phyloP scores from a whole-genome alignment of 306 rosid genomes.

The Mucuna pruriens region DNA sequence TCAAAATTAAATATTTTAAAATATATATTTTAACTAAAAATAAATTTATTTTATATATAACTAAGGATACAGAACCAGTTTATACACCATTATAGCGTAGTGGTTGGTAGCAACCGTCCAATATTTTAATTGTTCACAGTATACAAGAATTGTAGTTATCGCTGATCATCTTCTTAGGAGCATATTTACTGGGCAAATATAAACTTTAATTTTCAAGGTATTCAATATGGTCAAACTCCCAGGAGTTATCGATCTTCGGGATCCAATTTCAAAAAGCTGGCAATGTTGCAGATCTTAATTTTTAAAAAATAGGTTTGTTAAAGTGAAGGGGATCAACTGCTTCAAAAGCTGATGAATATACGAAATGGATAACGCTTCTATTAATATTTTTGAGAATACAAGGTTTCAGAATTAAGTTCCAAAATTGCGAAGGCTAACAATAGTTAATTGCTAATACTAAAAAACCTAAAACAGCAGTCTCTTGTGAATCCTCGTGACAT shows the following conservation, averaged over 20 bases:
- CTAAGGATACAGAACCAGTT: too few species aligned
- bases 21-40: too few species aligned
- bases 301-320: not conserved
- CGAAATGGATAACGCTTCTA: not conserved
- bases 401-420: not conserved
- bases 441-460: not conserved
- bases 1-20: too few species aligned
- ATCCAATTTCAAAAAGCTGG: not conserved
- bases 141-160: too few species aligned
- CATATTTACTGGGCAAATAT: too few species aligned
- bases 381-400: not conserved
- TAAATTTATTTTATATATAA: too few species aligned
- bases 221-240: too few species aligned
- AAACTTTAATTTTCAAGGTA: too few species aligned
- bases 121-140: too few species aligned
- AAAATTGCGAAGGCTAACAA: slow-evolving; percentile 27
- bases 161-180: too few species aligned
- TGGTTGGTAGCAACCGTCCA: too few species aligned
- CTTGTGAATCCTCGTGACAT: not conserved
- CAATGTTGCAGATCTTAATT: not conserved
- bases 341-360: not conserved
- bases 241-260: not conserved
- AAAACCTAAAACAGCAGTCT: not conserved
- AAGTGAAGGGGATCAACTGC: not conserved
- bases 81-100: too few species aligned